Evolutionary conservation across 441 rosid genomes (phyloP), one percentile per base, ranked within the genome.

Genomic region (Erodium moschatum): DNA sequence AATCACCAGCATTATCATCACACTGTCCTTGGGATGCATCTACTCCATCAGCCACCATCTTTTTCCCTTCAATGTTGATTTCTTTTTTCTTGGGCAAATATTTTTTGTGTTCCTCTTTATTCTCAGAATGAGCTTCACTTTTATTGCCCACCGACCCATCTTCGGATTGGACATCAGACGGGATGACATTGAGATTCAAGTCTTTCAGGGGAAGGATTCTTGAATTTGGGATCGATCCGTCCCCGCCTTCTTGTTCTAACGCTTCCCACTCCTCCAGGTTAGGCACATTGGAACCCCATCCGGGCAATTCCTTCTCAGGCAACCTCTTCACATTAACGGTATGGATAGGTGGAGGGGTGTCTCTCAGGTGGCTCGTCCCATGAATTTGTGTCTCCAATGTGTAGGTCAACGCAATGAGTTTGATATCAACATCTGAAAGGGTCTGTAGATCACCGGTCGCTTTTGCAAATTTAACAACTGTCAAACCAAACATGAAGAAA

Each of bases 251-350:
- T 21, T 68, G 65, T 38, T 94, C 96, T 31, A 94, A 61, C 0
- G 93, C 96, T 69, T 94, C 98, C 98, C 97, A 94, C 72, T 91
- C 97, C 67, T 84, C 89, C 81, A 89, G 71, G 75, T 94, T 88
- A 76, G 93, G 78, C 62, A 94, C 97, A 85, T 91, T 93, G 11
- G 87, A 77, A n/a, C 97, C 97, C 98, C 98, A 91, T 13, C 97
- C 97, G 64, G 96, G 97, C 81, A 89, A 56, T 0, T 88, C 97
- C 83, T 85, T 88, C 75, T 88, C 99, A 4, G 91, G 94, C 66
- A 91, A 79, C 73, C 96, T 88, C 86, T 76, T 87, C 13, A 88
- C 87, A 16, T 77, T 84, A 69, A 91, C 87, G 0, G 87, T 78
- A 64, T 89, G 92, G 46, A 91, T 82, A 58, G 96, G 94, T 2